A percentile compares a stretch with the other conserved stretches of the same genome.
phyloP scores from a whole-genome alignment of 2,329 filamentous ascomycete genomes.

The Magnaporthales sp. region DNA sequence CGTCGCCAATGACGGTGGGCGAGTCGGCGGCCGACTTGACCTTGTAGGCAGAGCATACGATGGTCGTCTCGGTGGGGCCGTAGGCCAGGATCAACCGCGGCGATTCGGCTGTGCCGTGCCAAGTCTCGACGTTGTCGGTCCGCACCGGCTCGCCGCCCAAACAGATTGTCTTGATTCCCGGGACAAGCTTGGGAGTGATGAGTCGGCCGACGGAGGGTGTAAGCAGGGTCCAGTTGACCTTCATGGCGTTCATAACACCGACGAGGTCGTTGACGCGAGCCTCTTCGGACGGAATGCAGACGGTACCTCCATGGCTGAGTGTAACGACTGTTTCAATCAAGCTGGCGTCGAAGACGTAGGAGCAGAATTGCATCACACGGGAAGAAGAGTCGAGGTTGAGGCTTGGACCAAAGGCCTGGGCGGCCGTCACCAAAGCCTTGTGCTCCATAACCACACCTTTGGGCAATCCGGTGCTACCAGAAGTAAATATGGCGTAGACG shows the following conservation, averaged over 20 bases:
- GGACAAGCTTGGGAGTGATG: constrained; percentile 15
- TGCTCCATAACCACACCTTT: constrained; percentile 37
- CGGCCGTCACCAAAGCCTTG: constrained; percentile 15
- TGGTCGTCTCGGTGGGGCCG: constrained; percentile 18
- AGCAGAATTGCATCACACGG: constrained; percentile 20
- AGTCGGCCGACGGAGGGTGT: constrained; percentile 19
- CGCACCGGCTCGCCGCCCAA: constrained; percentile 19
- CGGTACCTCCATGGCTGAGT: constrained; percentile 27
- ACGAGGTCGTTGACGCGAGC: constrained; percentile 28
- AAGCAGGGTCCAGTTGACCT: constrained; percentile 17
- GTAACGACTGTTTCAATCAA: constrained; percentile 29
- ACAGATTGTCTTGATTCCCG: constrained; percentile 15
- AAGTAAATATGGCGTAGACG: constrained; percentile 39
- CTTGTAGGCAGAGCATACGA: constrained; percentile 12
- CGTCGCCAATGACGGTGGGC: constrained; percentile 13
- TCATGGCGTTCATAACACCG: constrained; percentile 16
- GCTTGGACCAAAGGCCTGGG: constrained; percentile 11
- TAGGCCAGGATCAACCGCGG: constrained; percentile 14
- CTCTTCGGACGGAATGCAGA: constrained; percentile 30
- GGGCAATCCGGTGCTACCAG: constrained; percentile 41
- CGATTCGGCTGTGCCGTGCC: constrained; percentile 10
- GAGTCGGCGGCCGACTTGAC: constrained; percentile 9
- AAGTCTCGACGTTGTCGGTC: constrained; percentile 13
- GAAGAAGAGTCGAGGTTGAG: constrained; percentile 13
- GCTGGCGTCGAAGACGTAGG: constrained; percentile 31